phyloP scores from a whole-genome alignment of 2,329 filamentous ascomycete genomes.

The Paraconiothyrium sp. region DNA sequence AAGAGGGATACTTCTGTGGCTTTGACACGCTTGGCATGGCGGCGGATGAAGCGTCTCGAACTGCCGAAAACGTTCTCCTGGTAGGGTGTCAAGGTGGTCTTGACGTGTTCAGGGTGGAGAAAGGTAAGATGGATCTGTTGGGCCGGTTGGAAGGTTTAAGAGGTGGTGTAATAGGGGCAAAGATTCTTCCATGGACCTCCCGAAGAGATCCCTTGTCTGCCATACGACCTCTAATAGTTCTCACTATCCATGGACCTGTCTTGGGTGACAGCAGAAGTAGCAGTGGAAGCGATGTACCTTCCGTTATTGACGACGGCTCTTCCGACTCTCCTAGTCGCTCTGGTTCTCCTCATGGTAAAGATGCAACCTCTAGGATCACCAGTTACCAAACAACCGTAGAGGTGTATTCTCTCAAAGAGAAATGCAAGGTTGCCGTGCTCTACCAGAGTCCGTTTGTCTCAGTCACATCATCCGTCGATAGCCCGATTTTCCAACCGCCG shows the following conservation, averaged over 20 bases:
- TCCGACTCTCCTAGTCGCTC: conserved; percentile 50
- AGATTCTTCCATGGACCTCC: conserved; percentile 77
- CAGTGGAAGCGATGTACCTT: conserved; percentile 47
- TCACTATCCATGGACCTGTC: conserved; percentile 82
- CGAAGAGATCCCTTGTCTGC: conserved; percentile 62
- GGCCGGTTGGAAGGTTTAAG: conserved; percentile 78
- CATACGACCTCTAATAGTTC: conserved; percentile 77
- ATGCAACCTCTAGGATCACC: conserved; percentile 54
- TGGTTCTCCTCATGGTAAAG: conserved; percentile 39
- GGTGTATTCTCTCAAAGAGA: conserved; percentile 84
- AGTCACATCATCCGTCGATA: conserved; percentile 64
- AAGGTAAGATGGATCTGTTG: conserved; percentile 74
- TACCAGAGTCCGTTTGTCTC: conserved; percentile 73
- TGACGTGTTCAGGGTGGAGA: conserved; percentile 77
- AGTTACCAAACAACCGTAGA: conserved; percentile 89
- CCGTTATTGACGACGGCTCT: conserved; percentile 48
- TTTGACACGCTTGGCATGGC: conserved; percentile 74
- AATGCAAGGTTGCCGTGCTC: conserved; percentile 74
- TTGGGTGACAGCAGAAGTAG: conserved; percentile 57
- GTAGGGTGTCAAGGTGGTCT: conserved; percentile 83
- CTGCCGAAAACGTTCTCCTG: conserved; percentile 72
- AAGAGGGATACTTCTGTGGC: conserved; percentile 79
- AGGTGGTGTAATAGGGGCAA: conserved; percentile 82
- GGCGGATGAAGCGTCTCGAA: conserved; percentile 54
- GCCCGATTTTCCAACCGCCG: conserved; percentile 74